Base-by-base conservation (phyloP, 1,284 basidiomycete species). In the Inonotus hispidus region DNA sequence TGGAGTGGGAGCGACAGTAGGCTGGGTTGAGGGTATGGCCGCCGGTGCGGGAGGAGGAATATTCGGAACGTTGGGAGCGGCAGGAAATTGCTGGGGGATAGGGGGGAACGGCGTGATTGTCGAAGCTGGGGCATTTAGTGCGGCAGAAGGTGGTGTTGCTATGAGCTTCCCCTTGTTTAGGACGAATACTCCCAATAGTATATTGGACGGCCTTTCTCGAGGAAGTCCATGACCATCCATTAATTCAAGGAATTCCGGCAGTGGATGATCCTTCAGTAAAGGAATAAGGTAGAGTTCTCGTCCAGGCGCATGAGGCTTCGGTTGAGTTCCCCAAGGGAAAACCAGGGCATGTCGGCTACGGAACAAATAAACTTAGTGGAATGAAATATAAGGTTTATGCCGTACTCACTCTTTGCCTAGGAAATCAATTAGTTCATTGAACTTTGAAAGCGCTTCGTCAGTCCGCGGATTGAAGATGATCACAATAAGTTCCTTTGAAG, bases 261-360 rank as follows among this genome's bases (percentile, higher is more conserved):
- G 73, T 0, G 87, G 77, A 55, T 90, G 82, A 27, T 75, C 77
- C 14, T 89, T 80, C 19, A 81, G 77, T 5, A 97, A 73, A 1
- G 95, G 95, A 21, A 96, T 82, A 62, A 96, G 82, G 69, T 98
- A 98, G 37, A 96, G 74, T 71, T 98, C 95, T 65, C 88, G 87
- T 32, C 93, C 91, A 19, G 88, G 88, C 63, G 84, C 81, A 64
- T 83, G 74, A 5, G 92, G 89, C 64, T 88, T 85, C 7, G 85
- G 85, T 35, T 80, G 80, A 58, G 76, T 78, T 3, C 88, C 89
- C 87, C 92, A 94, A 11, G 93, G 93, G 65, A 92, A 92, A 39
- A 92, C 83, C 13, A 95, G 79, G 8, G 88, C 93, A 72, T 95
- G 90, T 23, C 93, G 92, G 61, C 92, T 94, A 71, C 45, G 58